Evolutionary conservation across 1,139 yeast genomes (phyloP).

Genomic region (Kodamaea fungicola): DNA sequence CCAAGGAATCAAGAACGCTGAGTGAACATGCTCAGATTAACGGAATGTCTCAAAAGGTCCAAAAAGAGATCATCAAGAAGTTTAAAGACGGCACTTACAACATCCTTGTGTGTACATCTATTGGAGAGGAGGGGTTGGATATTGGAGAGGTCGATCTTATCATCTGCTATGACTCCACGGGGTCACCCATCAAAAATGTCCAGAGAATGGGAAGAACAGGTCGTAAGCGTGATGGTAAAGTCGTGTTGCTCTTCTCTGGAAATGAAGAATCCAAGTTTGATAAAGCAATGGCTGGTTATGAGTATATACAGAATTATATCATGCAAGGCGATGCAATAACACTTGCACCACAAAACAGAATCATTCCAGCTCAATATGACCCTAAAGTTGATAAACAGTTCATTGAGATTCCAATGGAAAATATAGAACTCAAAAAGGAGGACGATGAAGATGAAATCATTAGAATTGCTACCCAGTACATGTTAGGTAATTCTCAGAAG

Average conservation of each 20-base stretch:
- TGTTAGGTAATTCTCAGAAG: conserved; percentile 21
- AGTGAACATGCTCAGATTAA: conserved; percentile 52
- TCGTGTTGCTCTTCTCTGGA: conserved; percentile 72
- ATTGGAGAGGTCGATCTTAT: conserved; percentile 96
- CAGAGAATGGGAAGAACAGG: conserved; percentile 99
- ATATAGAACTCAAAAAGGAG: conserved; percentile 46
- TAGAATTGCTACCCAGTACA: conserved; percentile 53
- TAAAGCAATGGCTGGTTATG: conserved; percentile 82
- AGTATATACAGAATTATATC: conserved; percentile 67
- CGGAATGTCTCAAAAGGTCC: conserved; percentile 72
- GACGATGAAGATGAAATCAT: conserved; percentile 72
- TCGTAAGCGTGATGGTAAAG: conserved; percentile 84
- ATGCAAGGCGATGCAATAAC: conserved; percentile 40
- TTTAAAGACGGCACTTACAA: conserved; percentile 73
- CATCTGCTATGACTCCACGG: conserved; percentile 87
- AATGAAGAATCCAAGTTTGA: conserved; percentile 79
- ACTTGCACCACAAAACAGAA: conserved; percentile 52
- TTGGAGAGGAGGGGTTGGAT: conserved; percentile 98
- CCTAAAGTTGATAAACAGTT: conserved; percentile 57
- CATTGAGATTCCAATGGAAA: conserved; percentile 71
- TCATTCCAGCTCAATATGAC: conserved; percentile 53
- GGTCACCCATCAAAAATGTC: conserved; percentile 88
- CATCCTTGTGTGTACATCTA: conserved; percentile 89
- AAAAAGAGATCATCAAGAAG: conserved; percentile 66
- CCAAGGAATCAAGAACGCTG: conserved; percentile 28